Conservation (phyloP, 2,329 filamentous ascomycete species). For the Grosmannia penicillata region DNA sequence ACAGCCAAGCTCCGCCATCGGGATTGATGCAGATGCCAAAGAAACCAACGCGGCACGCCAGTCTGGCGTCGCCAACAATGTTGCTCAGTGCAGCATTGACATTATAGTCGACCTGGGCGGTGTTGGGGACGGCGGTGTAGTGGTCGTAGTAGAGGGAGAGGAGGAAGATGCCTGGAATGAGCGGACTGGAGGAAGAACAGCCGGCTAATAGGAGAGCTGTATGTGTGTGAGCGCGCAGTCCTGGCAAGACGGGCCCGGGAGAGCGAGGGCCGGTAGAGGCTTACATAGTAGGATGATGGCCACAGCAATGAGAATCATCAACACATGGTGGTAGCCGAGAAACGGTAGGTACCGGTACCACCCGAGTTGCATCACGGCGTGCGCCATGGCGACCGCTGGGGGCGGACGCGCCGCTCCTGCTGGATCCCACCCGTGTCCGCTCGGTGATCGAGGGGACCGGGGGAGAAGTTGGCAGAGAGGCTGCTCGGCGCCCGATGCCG, state of each 20-base stretch:
- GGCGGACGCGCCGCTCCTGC: neutral
- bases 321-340: constrained; percentile 65
- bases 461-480: constrained; percentile 1
- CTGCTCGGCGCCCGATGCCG: constrained; percentile 14
- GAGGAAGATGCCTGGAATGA: constrained; percentile 92
- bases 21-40: constrained; percentile 95
- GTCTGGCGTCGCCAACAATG: constrained; percentile 69
- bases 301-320: constrained; percentile 93
- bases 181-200: constrained; percentile 88
- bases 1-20: constrained; percentile 81
- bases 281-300: constrained; percentile 89
- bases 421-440: neutral
- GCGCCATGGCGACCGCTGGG: constrained; percentile 13
- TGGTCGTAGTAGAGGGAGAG: constrained; percentile 93
- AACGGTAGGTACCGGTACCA: constrained; percentile 49
- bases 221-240: neutral
- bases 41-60: constrained; percentile 90
- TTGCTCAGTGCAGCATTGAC: constrained; percentile 75
- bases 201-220: constrained; percentile 82
- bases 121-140: constrained; percentile 69
- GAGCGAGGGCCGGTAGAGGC: too few species aligned
- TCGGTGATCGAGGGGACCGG: neutral
- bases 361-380: constrained; percentile 26
- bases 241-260: neutral
- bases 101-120: constrained; percentile 80